phyloP scores from a whole-genome alignment of 2,329 filamentous ascomycete species.

The Scolecobasidium constrictum region DNA sequence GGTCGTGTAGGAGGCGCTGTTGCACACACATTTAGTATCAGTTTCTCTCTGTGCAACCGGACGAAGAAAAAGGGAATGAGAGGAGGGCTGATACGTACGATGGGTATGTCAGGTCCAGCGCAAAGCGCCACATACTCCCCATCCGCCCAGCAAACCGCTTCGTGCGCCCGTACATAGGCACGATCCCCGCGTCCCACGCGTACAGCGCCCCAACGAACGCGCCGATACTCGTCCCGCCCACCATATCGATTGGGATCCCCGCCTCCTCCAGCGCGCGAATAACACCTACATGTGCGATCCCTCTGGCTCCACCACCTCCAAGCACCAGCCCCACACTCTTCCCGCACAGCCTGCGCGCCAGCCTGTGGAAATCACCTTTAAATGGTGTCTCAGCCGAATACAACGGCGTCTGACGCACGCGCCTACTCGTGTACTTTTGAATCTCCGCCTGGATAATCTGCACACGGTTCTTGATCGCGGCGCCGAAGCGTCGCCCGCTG shows the following conservation, averaged over 20 bases:
- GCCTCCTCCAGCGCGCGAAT: constrained; percentile 93
- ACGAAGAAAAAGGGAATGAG: constrained; percentile 1
- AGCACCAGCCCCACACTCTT: constrained; percentile 92
- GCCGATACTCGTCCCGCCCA: constrained; percentile 93
- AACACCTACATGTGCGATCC: constrained; percentile 85
- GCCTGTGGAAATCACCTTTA: constrained; percentile 92
- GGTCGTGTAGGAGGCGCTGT: constrained; percentile 78
- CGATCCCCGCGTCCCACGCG: constrained; percentile 88
- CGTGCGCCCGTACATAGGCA: constrained; percentile 90
- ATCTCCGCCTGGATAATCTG: constrained; percentile 95
- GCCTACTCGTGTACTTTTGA: constrained; percentile 93
- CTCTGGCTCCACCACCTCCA: constrained; percentile 84
- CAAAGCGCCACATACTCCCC: constrained; percentile 98
- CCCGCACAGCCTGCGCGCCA: constrained; percentile 81
- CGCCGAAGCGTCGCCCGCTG: constrained; percentile 62
- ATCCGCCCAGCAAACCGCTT: constrained; percentile 99
- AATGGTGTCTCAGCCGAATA: constrained; percentile 88
- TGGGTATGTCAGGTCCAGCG: constrained; percentile 88
- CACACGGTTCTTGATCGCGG: constrained; percentile 80
- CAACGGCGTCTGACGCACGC: constrained; percentile 75
- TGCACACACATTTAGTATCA: not conserved
- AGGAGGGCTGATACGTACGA: constrained; percentile 37
- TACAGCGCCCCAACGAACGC: constrained; percentile 93
- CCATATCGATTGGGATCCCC: constrained; percentile 87
- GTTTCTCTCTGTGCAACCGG: not conserved